Evolutionary conservation across 805 yeast species (phyloP), one percentile per base, ranked within the genome.

Genomic region (Nakazawaea ernobii): DNA sequence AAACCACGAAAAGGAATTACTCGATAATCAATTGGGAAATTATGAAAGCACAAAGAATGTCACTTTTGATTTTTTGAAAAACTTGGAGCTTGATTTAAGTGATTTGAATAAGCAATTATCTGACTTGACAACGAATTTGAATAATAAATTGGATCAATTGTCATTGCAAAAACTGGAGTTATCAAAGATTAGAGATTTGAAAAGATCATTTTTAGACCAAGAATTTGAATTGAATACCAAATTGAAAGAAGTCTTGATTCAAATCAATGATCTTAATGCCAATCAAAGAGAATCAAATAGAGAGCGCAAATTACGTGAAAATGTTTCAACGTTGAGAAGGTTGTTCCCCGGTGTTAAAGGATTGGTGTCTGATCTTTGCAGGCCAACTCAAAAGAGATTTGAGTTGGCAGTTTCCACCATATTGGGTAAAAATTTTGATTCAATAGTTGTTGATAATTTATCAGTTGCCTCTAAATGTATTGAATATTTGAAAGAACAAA

Each of bases 261-360:
- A 75, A 54, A 67, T 92, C 40, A 85, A 85, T 51, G 95, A 86
- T 46, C 65, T 87, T 33, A 80, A 80, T 43, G 90, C 96, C 1
- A 79, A 74, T 49, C 85, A 82, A 61, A 77, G 92, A 54, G 97
- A 87, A 55, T 72, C 90, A 0, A 76, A 77, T 36, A 77, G 80
- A 52, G 96, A 90, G 52, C 73, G 75, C 43, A 78, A 73, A 52
- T 65, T 86, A 37, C 71, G 92, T 47, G 96, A 90, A 54, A 86
- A 85, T 51, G 82, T 87, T 2, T 65, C 81, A 0, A 73, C 80
- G 46, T 66, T 94, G 46, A 83, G 79, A 55, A 80, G 88, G 57
- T 63, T 84, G n/a, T 77, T 85, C 52, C 94, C 96, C 1, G 90
- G 96, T 4, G 95, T 94, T 2, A 75, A 75, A 54, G 98, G 97